These are phyloP conservation scores for Kodamaea kaohsiungensis DNA, from an alignment of 805 yeast species.

Conservation along the genomic window DNA sequence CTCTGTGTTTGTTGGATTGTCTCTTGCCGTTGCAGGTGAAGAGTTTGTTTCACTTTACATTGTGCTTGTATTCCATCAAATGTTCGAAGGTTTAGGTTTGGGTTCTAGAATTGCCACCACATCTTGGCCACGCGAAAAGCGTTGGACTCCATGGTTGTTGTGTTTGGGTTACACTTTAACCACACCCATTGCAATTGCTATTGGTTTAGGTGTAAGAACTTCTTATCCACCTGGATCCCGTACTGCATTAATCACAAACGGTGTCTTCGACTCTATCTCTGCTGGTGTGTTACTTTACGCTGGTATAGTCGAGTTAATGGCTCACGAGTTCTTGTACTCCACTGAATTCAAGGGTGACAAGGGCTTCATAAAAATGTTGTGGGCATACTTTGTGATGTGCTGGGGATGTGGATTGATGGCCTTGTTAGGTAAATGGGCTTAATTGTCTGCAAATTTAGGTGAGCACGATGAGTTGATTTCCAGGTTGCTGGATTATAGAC, in stretches of 20 bases:
- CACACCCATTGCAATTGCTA: conserved; percentile 37
- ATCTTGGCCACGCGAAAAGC: conserved; percentile 49
- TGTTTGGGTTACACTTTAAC: conserved; percentile 30
- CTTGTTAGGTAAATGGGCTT: conserved; percentile 73
- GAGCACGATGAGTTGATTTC: no score
- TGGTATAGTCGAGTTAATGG: conserved; percentile 40
- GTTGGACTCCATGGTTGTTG: conserved; percentile 50
- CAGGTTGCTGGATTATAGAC: background rate
- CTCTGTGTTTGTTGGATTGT: conserved; percentile 77
- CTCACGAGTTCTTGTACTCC: conserved; percentile 39
- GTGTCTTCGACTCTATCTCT: conserved; percentile 36
- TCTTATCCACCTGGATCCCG: conserved; percentile 36
- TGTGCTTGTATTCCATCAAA: conserved; percentile 73
- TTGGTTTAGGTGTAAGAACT: conserved; percentile 37
- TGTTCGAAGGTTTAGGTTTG: conserved; percentile 84
- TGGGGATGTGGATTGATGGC: conserved; percentile 81
- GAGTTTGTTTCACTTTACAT: conserved; percentile 72
- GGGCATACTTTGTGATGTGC: conserved; percentile 55
- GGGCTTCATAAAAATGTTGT: conserved; percentile 51
- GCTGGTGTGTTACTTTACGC: conserved; percentile 38
- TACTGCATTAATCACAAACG: conserved; percentile 33
- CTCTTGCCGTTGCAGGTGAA: conserved; percentile 75
- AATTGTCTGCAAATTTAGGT: conserved; percentile 8
- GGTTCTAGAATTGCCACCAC: conserved; percentile 73
- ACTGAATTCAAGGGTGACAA: conserved; percentile 63